These are phyloP conservation scores for Eutrema heterophyllum DNA, from an alignment of 345 rosid genomes.

Conservation along the genomic window DNA sequence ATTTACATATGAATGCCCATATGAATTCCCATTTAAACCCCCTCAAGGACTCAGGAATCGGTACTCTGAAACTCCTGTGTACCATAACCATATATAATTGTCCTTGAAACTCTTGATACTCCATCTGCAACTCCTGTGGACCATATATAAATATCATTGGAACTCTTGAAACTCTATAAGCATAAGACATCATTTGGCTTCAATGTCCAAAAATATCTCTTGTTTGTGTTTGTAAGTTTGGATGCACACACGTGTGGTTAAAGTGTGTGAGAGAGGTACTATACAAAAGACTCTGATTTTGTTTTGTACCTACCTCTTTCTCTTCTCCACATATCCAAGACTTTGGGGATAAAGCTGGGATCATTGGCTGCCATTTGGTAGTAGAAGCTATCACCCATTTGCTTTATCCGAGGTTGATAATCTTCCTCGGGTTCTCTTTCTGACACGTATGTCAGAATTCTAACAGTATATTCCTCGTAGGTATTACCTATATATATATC, in stretches of 20 bases:
- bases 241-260: constrained; percentile 20
- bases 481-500: constrained; percentile 37
- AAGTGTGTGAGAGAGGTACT: constrained; percentile 24
- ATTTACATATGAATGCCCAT: constrained; percentile 13
- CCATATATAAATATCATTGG: constrained; percentile 20
- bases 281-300: constrained; percentile 18
- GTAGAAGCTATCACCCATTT: constrained; percentile 47
- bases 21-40: too few relatives aligned
- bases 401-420: constrained; percentile 67
- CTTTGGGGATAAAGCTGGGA: constrained; percentile 29
- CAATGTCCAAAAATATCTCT: constrained; percentile 15
- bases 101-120: constrained; percentile 4
- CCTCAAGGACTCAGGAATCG: background rate
- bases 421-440: constrained; percentile 40
- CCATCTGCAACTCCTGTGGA: background rate
- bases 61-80: constrained; percentile 9
- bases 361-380: constrained; percentile 41
- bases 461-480: constrained; percentile 43
- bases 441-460: constrained; percentile 47
- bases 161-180: background rate
- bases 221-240: constrained; percentile 7
- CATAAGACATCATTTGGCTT: constrained; percentile 6
- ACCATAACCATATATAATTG: constrained; percentile 21
- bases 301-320: constrained; percentile 26
- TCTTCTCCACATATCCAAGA: constrained; percentile 37